Evolutionary conservation across 1,139 yeast genomes (phyloP).

Genomic region (Protomyces gravidus): DNA sequence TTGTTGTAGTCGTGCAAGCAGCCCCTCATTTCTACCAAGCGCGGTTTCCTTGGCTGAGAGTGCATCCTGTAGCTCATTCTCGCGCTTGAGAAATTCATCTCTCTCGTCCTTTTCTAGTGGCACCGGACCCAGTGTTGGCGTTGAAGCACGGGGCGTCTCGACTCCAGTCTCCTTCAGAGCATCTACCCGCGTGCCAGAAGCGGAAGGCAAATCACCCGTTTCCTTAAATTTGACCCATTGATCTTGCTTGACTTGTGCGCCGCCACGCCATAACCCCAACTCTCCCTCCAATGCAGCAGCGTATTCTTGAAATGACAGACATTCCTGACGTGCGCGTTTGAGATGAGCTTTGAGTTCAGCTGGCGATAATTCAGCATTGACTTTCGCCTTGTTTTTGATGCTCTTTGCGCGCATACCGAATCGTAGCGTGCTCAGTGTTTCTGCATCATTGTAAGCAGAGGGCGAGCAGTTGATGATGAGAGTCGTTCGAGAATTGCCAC

Average conservation of each 20-base stretch:
- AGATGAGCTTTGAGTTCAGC: constrained; percentile 52
- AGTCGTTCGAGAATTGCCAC: constrained; percentile 81
- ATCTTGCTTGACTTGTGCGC: constrained; percentile 43
- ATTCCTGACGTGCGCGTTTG: constrained; percentile 49
- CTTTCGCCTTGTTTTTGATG: constrained; percentile 63
- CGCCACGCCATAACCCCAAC: constrained; percentile 49
- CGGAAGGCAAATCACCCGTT: background rate
- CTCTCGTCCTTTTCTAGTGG: constrained; percentile 32
- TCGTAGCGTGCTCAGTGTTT: constrained; percentile 71
- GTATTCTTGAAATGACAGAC: constrained; percentile 47
- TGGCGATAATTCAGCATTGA: constrained; percentile 64
- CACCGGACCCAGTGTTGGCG: constrained; percentile 25
- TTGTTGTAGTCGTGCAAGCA: constrained; percentile 30
- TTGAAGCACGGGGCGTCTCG: constrained; percentile 25
- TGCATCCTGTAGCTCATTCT: constrained; percentile 42
- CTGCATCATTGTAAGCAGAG: constrained; percentile 55
- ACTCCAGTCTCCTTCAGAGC: constrained; percentile 15
- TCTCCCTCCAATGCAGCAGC: constrained; percentile 53
- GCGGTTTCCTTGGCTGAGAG: constrained; percentile 39
- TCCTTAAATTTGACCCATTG: constrained; percentile 40
- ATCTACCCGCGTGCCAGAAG: constrained; percentile 19
- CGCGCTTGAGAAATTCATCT: constrained; percentile 40
- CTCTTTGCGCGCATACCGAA: constrained; percentile 77
- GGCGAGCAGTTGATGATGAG: constrained; percentile 78
- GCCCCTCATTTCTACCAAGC: constrained; percentile 36